Conservation (phyloP, 805 yeast species). For the Kluyveromyces starmeri region DNA sequence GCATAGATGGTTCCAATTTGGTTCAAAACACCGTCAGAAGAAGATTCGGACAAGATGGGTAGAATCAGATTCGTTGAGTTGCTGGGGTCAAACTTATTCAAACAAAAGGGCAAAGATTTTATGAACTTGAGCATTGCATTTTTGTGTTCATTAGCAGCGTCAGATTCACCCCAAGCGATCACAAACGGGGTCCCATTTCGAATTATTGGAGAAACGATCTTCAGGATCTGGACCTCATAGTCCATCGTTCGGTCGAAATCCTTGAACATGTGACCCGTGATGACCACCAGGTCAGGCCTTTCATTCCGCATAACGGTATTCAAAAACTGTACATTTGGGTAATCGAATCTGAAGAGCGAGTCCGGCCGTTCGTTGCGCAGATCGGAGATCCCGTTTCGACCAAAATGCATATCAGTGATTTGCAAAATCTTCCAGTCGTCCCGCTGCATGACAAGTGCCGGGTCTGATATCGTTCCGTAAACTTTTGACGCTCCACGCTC, state of each 20-base stretch:
- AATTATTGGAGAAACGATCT: slow-evolving; percentile 48
- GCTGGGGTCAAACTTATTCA: slow-evolving; percentile 38
- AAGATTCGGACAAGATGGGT: not conserved
- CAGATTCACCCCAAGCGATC: slow-evolving; percentile 51
- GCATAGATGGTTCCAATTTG: slow-evolving; percentile 7
- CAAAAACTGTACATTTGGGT: slow-evolving; percentile 38
- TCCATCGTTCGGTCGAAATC: slow-evolving; percentile 52
- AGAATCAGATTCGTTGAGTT: slow-evolving; percentile 24
- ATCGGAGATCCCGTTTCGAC: slow-evolving; percentile 46
- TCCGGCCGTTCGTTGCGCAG: slow-evolving; percentile 15
- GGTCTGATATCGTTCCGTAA: not conserved
- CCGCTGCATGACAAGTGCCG: slow-evolving; percentile 24
- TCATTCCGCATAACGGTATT: slow-evolving; percentile 45
- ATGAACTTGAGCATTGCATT: slow-evolving; percentile 38
- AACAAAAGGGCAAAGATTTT: slow-evolving; percentile 42
- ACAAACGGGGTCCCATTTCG: slow-evolving; percentile 50
- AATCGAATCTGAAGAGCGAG: not conserved
- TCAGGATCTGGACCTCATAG: slow-evolving; percentile 50
- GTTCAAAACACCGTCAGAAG: not conserved
- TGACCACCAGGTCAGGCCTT: slow-evolving; percentile 51
- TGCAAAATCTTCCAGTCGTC: slow-evolving; percentile 52
- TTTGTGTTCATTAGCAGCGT: slow-evolving; percentile 41
- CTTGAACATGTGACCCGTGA: slow-evolving; percentile 53
- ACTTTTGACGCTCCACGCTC: not conserved
- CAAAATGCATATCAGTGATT: slow-evolving; percentile 57